These are phyloP conservation scores for Mycena kentingensis DNA, from an alignment of 768 basidiomycete genomes.

Conservation along the genomic window DNA sequence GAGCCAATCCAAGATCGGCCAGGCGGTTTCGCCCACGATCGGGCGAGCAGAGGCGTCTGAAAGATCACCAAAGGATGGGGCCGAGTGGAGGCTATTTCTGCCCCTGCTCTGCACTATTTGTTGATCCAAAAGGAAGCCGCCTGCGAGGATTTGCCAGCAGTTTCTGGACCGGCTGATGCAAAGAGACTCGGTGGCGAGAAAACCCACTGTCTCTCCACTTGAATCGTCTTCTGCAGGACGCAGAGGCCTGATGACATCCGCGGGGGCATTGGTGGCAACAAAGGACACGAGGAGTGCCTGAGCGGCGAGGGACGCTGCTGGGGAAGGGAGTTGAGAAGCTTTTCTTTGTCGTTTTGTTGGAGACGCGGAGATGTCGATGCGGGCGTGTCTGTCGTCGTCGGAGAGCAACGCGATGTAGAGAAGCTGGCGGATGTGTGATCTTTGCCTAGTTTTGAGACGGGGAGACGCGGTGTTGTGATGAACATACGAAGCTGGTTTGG, in stretches of 20 bases:
- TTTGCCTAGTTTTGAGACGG: constrained; percentile 28
- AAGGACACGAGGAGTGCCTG: constrained; percentile 58
- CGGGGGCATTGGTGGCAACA: constrained; percentile 56
- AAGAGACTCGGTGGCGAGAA: constrained; percentile 54
- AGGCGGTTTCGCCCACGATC: constrained; percentile 63
- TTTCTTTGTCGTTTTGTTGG: constrained; percentile 51
- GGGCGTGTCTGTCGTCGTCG: constrained; percentile 30
- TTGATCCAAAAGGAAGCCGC: constrained; percentile 49
- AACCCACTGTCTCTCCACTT: constrained; percentile 46
- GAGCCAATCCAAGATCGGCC: constrained; percentile 74
- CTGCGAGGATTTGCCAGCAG: constrained; percentile 63
- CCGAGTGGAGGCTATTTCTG: constrained; percentile 35
- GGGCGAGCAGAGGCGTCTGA: constrained; percentile 18
- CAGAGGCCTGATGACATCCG: constrained; percentile 53
- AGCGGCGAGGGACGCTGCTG: constrained; percentile 50
- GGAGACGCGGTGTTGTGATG: background rate
- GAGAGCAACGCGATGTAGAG: constrained; percentile 73
- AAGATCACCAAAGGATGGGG: constrained; percentile 31
- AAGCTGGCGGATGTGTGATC: constrained; percentile 66
- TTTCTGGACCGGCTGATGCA: constrained; percentile 55
- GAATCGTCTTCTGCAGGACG: constrained; percentile 33
- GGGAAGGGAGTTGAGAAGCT: constrained; percentile 43
- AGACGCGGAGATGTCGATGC: constrained; percentile 37
- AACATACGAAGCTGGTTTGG: constrained; percentile 63
- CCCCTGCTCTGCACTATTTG: constrained; percentile 34